These are phyloP conservation scores for Blastobotrys proliferans DNA, from an alignment of 1,139 yeast genomes.

Conservation along the genomic window DNA sequence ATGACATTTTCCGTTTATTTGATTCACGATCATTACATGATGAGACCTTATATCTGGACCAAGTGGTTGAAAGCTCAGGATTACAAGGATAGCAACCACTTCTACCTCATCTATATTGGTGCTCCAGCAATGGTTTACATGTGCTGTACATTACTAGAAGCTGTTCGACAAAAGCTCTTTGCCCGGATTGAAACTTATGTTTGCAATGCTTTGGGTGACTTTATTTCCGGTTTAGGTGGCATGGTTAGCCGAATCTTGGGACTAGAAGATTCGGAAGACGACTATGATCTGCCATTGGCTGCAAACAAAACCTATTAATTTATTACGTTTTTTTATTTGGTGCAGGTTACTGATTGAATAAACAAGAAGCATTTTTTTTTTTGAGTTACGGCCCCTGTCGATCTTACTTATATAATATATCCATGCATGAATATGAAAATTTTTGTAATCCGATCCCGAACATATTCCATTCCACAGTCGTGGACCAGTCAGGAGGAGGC, in stretches of 20 bases:
- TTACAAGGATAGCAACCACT: neutral
- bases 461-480: no score
- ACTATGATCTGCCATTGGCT: no score
- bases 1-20: conserved; percentile 7
- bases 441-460: no score
- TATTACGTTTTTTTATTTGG: no score
- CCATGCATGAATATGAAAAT: no score
- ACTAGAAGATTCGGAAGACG: neutral
- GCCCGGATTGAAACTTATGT: neutral
- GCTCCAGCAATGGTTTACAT: conserved; percentile 1
- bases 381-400: no score
- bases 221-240: neutral
- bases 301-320: no score
- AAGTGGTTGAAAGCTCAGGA: neutral
- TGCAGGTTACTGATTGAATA: no score
- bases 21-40: conserved; percentile 3
- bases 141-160: neutral
- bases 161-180: neutral
- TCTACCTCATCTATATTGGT: neutral
- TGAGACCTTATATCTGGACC: conserved; percentile 7
- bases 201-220: neutral
- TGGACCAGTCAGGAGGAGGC: no score
- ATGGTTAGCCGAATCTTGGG: neutral
- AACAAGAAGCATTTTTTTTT: no score
- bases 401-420: no score